A percentile compares a stretch with the other conserved stretches of the same genome.
These are phyloP conservation scores for Chernovozyma aurita DNA, from an alignment of 1,139 yeast genomes.

Conservation along the genomic window DNA sequence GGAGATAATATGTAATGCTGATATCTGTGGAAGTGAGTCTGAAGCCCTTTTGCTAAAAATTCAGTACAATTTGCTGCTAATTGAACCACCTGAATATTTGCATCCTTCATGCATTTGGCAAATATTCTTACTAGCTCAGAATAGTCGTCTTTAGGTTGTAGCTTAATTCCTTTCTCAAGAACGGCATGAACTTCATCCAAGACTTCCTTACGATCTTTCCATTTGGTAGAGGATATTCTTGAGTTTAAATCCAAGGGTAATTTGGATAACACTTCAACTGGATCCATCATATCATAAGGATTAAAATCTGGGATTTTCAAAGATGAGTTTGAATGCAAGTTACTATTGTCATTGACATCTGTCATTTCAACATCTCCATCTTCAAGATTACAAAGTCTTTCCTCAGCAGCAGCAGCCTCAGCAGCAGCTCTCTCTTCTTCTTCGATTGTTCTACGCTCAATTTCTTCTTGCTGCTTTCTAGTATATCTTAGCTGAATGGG, in stretches of 20 bases:
- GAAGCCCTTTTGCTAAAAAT: slow-evolving; percentile 63
- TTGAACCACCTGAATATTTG: slow-evolving; percentile 83
- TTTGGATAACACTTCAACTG: slow-evolving; percentile 56
- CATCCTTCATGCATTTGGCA: slow-evolving; percentile 81
- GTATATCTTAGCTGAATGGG: slow-evolving; percentile 58
- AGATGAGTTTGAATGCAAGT: slow-evolving; percentile 4
- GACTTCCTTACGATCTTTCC: slow-evolving; percentile 92
- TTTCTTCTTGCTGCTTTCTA: slow-evolving; percentile 40
- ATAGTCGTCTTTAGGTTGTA: slow-evolving; percentile 49
- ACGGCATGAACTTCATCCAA: slow-evolving; percentile 61
- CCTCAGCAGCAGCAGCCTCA: slow-evolving; percentile 15
- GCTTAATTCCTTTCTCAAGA: slow-evolving; percentile 47
- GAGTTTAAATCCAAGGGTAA: slow-evolving; percentile 60
- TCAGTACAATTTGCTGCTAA: slow-evolving; percentile 70
- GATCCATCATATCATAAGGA: slow-evolving; percentile 38
- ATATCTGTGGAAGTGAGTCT: slow-evolving; percentile 52
- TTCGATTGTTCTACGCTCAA: slow-evolving; percentile 11
- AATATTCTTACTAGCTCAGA: slow-evolving; percentile 53
- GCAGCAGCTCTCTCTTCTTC: slow-evolving; percentile 15
- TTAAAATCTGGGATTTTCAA: slow-evolving; percentile 32
- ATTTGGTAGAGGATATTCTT: slow-evolving; percentile 58
- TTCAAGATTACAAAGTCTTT: slow-evolving; percentile 16
- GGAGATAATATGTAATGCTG: slow-evolving; percentile 53
- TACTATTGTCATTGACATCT: slow-evolving; percentile 15
- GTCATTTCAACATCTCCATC: slow-evolving; percentile 43